A percentile compares a stretch with the other conserved stretches of the same genome.
Conservation (phyloP, 2,329 filamentous ascomycete species). For the Nigrospora sphaerica region DNA sequence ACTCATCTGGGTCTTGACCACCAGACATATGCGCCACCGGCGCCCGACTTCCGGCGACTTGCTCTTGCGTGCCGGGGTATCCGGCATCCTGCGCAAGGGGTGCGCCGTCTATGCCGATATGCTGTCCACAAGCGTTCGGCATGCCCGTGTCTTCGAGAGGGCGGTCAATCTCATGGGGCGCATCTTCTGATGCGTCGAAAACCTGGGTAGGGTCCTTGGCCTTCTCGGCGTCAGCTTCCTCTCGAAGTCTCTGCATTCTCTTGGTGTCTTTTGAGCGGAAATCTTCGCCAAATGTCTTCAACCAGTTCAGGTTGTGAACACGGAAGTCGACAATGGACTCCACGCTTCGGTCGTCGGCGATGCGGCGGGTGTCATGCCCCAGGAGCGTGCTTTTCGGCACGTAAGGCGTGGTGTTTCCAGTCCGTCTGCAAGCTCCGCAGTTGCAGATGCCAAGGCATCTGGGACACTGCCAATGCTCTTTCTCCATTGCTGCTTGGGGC, state of each 20-base stretch:
- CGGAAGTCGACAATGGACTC: conserved; percentile 89
- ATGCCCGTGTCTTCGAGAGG: conserved; percentile 20
- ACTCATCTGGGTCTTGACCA: conserved; percentile 17
- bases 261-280: conserved; percentile 49
- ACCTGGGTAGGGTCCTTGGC: conserved; percentile 33
- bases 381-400: conserved; percentile 80
- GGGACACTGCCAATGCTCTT: conserved; percentile 80
- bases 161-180: conserved; percentile 19
- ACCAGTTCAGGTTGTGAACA: conserved; percentile 79
- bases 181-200: conserved; percentile 16
- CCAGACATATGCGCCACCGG: conserved; percentile 23
- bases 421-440: conserved; percentile 68
- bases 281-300: conserved; percentile 55
- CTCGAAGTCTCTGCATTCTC: conserved; percentile 48
- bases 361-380: conserved; percentile 82
- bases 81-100: conserved; percentile 1
- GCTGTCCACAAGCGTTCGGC: conserved; percentile 24
- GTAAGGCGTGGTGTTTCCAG: conserved; percentile 65
- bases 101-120: conserved; percentile 17
- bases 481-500: conserved; percentile 75
- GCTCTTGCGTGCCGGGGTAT: not conserved
- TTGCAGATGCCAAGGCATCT: conserved; percentile 83
- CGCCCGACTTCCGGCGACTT: conserved; percentile 13
- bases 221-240: conserved; percentile 51
- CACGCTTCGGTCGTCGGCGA: conserved; percentile 86